A percentile compares a stretch with the other conserved stretches of the same genome.
These are phyloP conservation scores for Talaromyces islandicus DNA, from an alignment of 2,329 filamentous ascomycete species.

Conservation along the genomic window DNA sequence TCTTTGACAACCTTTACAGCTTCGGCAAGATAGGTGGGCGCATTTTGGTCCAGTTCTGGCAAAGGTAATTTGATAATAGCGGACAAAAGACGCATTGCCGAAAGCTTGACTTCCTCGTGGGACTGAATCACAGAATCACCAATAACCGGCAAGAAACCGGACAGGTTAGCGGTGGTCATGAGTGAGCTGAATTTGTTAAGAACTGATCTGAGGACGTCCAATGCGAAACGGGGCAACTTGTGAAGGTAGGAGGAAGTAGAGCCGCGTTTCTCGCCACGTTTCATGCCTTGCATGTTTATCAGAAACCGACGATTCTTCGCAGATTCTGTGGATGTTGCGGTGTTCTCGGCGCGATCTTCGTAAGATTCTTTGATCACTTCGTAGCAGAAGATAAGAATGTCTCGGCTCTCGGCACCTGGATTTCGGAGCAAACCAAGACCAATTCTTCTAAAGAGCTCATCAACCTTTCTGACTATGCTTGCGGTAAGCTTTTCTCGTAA, in stretches of 20 bases:
- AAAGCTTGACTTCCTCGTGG: slow-evolving; percentile 89
- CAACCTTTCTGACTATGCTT: slow-evolving; percentile 80
- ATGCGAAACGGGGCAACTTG: slow-evolving; percentile 80
- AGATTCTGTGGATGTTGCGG: slow-evolving; percentile 10
- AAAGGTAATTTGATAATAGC: slow-evolving; percentile 82
- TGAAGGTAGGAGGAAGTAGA: slow-evolving; percentile 73
- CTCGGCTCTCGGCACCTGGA: slow-evolving; percentile 66
- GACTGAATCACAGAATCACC: slow-evolving; percentile 78
- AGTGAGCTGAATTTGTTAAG: slow-evolving; percentile 79
- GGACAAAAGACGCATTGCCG: slow-evolving; percentile 76
- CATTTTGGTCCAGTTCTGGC: slow-evolving; percentile 60
- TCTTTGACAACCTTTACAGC: slow-evolving; percentile 74
- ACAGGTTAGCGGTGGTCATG: slow-evolving; percentile 70
- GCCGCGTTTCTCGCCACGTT: slow-evolving; percentile 65
- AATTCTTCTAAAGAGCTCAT: slow-evolving; percentile 78
- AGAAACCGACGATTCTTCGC: slow-evolving; percentile 56
- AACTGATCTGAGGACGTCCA: slow-evolving; percentile 81
- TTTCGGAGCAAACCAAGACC: slow-evolving; percentile 80
- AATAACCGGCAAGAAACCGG: slow-evolving; percentile 80
- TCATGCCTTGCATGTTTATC: slow-evolving; percentile 68
- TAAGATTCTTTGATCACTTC: slow-evolving; percentile 88
- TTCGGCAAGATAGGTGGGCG: slow-evolving; percentile 75
- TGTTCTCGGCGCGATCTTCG: slow-evolving; percentile 39
- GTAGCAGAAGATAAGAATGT: slow-evolving; percentile 90
- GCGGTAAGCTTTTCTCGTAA: slow-evolving; percentile 78